Base-by-base conservation (phyloP, 2,329 filamentous ascomycete genomes). In the Arachnopeziza araneosa region DNA sequence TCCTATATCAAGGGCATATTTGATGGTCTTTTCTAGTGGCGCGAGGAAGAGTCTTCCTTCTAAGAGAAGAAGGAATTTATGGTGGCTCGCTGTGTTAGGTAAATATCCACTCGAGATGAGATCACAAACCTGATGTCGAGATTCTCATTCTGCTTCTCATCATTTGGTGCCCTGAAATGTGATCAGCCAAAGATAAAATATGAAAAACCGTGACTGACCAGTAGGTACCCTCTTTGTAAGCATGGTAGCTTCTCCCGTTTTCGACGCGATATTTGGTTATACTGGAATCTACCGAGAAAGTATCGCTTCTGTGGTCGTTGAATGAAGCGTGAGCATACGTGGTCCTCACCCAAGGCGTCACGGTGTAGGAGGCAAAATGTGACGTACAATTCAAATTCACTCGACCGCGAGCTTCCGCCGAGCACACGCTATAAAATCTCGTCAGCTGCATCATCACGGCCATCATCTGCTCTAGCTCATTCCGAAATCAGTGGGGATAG, bases 221-320 rank as follows among this genome's bases (percentile, higher is more conserved):
- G 52, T 71, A 71, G 10, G 74, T 67, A 0, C 79, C 80, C 36
- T 79, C 75, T 54, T 76, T 75, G 63, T 72, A 76, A 2, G 71
- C 73, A 58, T 82, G 80, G 58, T 82, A 82, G 1, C 78, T 72
- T 1, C 80, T 72, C 2, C 80, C 79, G 60, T 81, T 79, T 60
- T 81, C 79, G 19, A 68, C 57, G 7, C 64, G 68, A 59, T 70
- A 71, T 19, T 64, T 58, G 21, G 64, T 70, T 24, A 70, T 67
- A 51, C 60, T 65, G 10, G 69, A 70, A 36, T 67, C 73, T 53
- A 80, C 66, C 19, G 75, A 77, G 49, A 59, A 62, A 5, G 66
- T 68, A 57, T 69, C 67, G 44, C 60, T 58, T 21, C 52, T 56
- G n/a, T 23, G 36, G 19, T 26, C 30, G 54, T 9, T 21, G 52